Percentiles rank a stretch among this genome's conserved stretches.
phyloP scores from a whole-genome alignment of 345 rosid genomes.

The Arabis alpina region DNA sequence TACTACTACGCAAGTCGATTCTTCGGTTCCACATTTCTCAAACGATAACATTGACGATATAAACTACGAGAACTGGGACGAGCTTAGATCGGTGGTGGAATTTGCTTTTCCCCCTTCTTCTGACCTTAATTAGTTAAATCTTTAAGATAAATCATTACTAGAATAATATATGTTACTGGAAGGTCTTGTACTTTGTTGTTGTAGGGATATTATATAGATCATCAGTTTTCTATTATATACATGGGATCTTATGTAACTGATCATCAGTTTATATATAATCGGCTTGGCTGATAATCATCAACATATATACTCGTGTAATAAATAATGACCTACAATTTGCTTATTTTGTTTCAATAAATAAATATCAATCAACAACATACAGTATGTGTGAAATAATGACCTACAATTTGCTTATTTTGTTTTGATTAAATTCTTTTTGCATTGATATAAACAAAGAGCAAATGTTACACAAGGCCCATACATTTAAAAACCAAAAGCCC shows the following conservation, averaged over 20 bases:
- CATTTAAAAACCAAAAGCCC: too few species aligned
- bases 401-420: too few species aligned
- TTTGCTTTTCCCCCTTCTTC: conserved; percentile 57
- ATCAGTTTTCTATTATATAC: conserved; percentile 1
- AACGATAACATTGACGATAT: conserved; percentile 40
- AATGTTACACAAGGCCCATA: too few species aligned
- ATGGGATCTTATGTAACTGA: conserved; percentile 16
- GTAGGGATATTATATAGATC: not conserved
- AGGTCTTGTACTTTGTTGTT: conserved; percentile 15
- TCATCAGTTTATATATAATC: not conserved
- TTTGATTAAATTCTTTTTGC: too few species aligned
- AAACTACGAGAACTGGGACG: conserved; percentile 67
- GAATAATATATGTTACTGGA: conserved; percentile 1
- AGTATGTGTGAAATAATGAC: too few species aligned
- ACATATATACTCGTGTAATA: too few species aligned
- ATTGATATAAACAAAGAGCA: too few species aligned
- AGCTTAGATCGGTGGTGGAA: conserved; percentile 70
- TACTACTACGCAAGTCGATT: conserved; percentile 43
- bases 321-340: too few species aligned
- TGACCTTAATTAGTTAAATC: conserved; percentile 9
- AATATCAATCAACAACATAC: too few species aligned
- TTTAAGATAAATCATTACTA: not conserved
- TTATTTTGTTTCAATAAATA: too few species aligned
- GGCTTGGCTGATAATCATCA: too few species aligned
- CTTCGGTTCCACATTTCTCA: conserved; percentile 40